A percentile compares a stretch with the other conserved stretches of the same genome.
Evolutionary conservation across 2,329 filamentous ascomycete species (phyloP).

Genomic region (Fusarium agapanthi): DNA sequence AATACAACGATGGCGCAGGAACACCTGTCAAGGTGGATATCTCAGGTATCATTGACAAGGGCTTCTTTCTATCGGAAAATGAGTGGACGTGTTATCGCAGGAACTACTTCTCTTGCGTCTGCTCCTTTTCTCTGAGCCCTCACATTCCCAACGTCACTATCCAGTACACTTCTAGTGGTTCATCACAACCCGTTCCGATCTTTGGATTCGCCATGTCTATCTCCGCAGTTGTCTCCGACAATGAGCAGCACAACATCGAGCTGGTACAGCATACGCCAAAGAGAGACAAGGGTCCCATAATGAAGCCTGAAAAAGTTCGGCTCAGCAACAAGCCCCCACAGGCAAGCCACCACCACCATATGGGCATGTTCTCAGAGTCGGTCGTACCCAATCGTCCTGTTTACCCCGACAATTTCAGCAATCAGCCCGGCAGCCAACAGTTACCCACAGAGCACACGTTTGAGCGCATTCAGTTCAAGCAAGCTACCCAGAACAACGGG

Average conservation of each 20-base stretch:
- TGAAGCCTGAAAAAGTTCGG: slow-evolving; percentile 74
- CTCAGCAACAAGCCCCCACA: slow-evolving; percentile 74
- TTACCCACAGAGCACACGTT: slow-evolving; percentile 70
- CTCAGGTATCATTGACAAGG: slow-evolving; percentile 84
- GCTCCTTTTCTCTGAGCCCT: slow-evolving; percentile 77
- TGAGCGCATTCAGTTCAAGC: slow-evolving; percentile 94
- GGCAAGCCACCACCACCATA: slow-evolving; percentile 54
- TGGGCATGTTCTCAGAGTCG: slow-evolving; percentile 55
- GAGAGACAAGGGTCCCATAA: slow-evolving; percentile 85
- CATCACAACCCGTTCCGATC: slow-evolving; percentile 69
- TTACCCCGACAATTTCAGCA: slow-evolving; percentile 55
- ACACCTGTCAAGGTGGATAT: slow-evolving; percentile 75
- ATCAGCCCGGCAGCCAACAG: slow-evolving; percentile 45
- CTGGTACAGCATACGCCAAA: slow-evolving; percentile 93
- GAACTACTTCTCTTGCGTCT: slow-evolving; percentile 90
- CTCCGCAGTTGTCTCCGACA: slow-evolving; percentile 81
- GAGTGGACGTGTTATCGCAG: slow-evolving; percentile 94
- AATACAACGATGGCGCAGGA: slow-evolving; percentile 60
- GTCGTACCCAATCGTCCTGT: slow-evolving; percentile 39
- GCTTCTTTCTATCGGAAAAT: slow-evolving; percentile 81
- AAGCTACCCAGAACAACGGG: slow-evolving; percentile 92
- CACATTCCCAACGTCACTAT: slow-evolving; percentile 56
- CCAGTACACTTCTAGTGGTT: slow-evolving; percentile 60
- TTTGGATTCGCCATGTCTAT: slow-evolving; percentile 84
- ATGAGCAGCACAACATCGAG: slow-evolving; percentile 79